Base-by-base conservation (phyloP, 1,284 basidiomycete genomes). In the Ganoderma leucocontextum region DNA sequence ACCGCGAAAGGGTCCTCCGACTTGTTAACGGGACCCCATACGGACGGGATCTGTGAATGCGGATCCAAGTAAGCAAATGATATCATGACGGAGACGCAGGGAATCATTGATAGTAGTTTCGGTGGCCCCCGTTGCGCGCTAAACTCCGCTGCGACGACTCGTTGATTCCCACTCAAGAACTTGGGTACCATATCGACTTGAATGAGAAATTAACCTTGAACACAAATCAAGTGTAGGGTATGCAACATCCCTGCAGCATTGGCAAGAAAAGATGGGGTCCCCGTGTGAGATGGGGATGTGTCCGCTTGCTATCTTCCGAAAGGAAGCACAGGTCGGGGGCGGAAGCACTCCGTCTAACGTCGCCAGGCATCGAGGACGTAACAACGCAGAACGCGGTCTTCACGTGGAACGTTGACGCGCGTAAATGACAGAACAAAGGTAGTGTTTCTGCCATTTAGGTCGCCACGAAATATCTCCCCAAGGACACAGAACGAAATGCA, bases 21-120 rank as follows among this genome's bases (percentile, higher is more conserved):
- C 82, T 95, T 96, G 77, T 87, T 89, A 39, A 96, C 89, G 22
- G 94, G 92, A n/a, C 97, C 96, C 97, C 97, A 98, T 39, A 97
- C 92, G 39, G 92, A 95, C 7, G 95, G 95, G 55, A 95, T 88
- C 93, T 95, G 77, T 6, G 33, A 15, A 29, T 12, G 59, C 9
- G 41, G 44, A 60, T 52, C n/a, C 44, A 35, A 22, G n/a, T 47
- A 12, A 64, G 35, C 59, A 52, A 33, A 59, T 25, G 62, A 38
- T 15, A 36, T 55, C 62, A 19, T 62, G 8, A 52, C 36, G 19
- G 33, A 38, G 41, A n/a, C 25, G 47, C 15, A 60, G 39, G 58
- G 12, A 41, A 60, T 60, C 58, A 60, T 41, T 58, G 58, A 41
- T 60, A 39, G 38, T 13, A 5, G 38, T 38, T 58, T 58, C 2